Base-by-base conservation (phyloP, 2,329 filamentous ascomycete genomes). In the Fusarium ambrosium region DNA sequence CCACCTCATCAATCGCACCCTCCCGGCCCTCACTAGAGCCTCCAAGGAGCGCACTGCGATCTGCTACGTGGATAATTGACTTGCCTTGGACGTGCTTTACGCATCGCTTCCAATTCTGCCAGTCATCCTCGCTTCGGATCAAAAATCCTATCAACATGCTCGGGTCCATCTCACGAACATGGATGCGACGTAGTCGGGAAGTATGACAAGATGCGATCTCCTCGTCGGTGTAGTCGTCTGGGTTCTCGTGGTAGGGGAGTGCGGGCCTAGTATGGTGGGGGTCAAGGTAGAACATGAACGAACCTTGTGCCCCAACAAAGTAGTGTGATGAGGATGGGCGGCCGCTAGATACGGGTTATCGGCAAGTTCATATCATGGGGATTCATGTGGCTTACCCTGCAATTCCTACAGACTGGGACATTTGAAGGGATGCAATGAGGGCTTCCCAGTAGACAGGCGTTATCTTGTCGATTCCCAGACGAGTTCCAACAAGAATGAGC, bases 121-220 rank as follows among this genome's bases (percentile, higher is more conserved):
- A 98, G 76, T 99, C 97, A 51, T 92, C 89, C 77, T 96, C 92
- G 68, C 94, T 91, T 45, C 89, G 90, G 71, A 99, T 95, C 39
- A 99, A 85, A 79, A 98, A 98, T 6, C 95, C 96, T 74, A 99
- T 94, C 48, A 99, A 86, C 97, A 99, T 99, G 80, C 95, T 98
- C 0, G 97, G 97, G 79, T 99, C 97, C 94, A 99, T 97, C 80
- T 98, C 95, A 69, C 92, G 91, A 59, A 99, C 89, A 76, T 97
- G 92, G 34, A 99, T 88, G 66, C 93, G 90, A 41, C 96, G 91
- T 20, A 99, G 85, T 58, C 96, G 92, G 61, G 94, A 90, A 0
- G 95, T 98, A 81, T 99, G 96, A 79, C 95, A 98, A 1, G 93
- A 93, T 65, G 92, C 90, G 18, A 98, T 82, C 68, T 98, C 95